phyloP scores from a whole-genome alignment of 768 basidiomycete genomes.

The Omphalotus guepiniiformis region DNA sequence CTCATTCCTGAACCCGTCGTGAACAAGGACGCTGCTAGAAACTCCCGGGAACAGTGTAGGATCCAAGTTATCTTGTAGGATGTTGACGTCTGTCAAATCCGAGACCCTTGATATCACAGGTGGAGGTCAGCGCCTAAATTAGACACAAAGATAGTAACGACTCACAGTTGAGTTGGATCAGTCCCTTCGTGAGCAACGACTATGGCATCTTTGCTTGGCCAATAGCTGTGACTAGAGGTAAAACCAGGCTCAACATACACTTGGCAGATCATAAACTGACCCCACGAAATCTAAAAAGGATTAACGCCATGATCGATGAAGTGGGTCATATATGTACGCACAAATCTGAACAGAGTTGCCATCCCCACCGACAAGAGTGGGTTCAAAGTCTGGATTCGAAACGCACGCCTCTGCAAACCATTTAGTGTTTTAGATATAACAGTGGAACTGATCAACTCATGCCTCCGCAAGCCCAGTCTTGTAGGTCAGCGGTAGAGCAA shows the following conservation, averaged over 20 bases:
- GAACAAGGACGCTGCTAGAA: conserved; percentile 28
- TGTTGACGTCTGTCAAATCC: conserved; percentile 34
- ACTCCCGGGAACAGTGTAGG: conserved; percentile 40
- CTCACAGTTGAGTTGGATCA: conserved; percentile 34
- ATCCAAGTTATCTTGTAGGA: conserved; percentile 27
- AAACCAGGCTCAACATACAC: not conserved
- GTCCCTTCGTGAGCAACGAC: conserved; percentile 46
- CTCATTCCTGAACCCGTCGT: conserved; percentile 38
- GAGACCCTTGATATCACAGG: conserved; percentile 22
- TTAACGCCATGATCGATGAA: not conserved
- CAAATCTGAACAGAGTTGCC: conserved; percentile 35
- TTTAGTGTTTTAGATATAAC: not conserved
- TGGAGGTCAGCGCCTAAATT: not conserved
- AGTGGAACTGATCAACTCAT: conserved; percentile 10
- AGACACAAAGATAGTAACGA: not conserved
- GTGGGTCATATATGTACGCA: conserved; percentile 14
- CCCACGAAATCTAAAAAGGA: conserved; percentile 2
- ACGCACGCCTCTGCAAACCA: not conserved
- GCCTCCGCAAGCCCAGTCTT: conserved; percentile 38
- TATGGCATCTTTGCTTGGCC: conserved; percentile 32
- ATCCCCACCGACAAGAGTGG: conserved; percentile 30
- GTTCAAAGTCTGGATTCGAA: conserved; percentile 1
- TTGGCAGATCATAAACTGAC: not conserved
- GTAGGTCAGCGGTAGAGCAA: conserved; percentile 27
- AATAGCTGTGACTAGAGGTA: conserved; percentile 38